Conservation (phyloP, 495 filamentous ascomycete species). For the Parmelia sp. region DNA sequence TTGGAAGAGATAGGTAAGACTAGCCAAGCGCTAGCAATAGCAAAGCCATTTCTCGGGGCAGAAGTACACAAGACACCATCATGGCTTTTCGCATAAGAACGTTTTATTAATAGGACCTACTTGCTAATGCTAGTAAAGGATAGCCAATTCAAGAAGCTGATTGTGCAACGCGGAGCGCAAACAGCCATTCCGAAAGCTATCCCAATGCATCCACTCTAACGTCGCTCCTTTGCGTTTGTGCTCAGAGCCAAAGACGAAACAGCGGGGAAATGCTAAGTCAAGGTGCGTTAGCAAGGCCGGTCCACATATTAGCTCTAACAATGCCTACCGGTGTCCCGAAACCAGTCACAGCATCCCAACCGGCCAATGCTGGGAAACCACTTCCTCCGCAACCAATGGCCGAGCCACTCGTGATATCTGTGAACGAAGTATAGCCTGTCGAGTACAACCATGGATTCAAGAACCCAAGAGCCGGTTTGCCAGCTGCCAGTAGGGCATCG, state of each 20-base stretch:
- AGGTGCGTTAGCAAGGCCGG: background rate
- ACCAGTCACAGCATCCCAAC: conserved; percentile 59
- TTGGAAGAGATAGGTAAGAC: background rate
- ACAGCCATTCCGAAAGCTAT: background rate
- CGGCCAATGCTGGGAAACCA: conserved; percentile 48
- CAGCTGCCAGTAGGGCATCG: conserved; percentile 52
- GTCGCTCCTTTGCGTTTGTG: conserved; percentile 1
- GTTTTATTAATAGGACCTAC: background rate
- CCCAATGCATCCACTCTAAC: background rate
- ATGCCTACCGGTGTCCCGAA: conserved; percentile 47
- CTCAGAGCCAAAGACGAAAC: conserved; percentile 16
- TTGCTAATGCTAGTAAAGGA: background rate
- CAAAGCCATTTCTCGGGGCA: background rate
- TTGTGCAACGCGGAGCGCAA: background rate
- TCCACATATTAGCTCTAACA: background rate
- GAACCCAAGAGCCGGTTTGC: conserved; percentile 58
- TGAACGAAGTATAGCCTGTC: conserved; percentile 46
- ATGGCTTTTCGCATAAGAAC: background rate
- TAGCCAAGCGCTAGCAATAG: background rate
- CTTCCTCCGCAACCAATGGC: conserved; percentile 53
- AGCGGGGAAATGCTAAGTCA: conserved; percentile 17
- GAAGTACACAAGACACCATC: background rate
- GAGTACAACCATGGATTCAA: conserved; percentile 70
- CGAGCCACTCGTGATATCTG: conserved; percentile 56
- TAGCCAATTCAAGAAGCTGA: background rate